phyloP scores from a whole-genome alignment of 371 early-diverging fungal genomes.

The Mucor irregularis region DNA sequence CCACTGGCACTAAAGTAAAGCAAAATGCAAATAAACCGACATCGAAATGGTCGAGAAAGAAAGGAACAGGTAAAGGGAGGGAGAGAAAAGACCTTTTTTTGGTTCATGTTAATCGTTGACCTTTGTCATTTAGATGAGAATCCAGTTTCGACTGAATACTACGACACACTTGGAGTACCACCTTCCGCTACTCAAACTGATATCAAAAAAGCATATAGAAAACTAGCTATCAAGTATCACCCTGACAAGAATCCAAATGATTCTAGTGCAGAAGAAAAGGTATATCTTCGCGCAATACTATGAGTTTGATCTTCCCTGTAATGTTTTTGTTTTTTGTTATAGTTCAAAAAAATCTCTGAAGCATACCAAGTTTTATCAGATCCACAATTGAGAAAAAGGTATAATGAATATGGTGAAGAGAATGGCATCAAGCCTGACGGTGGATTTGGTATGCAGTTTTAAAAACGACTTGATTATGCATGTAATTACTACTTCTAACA shows the following conservation, averaged over 20 bases:
- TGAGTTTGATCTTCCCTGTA: background rate
- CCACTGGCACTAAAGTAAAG: slow-evolving; percentile 35
- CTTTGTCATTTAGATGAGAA: slow-evolving; percentile 55
- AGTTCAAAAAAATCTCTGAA: slow-evolving; percentile 93
- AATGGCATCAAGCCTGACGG: slow-evolving; percentile 70
- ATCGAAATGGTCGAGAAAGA: slow-evolving; percentile 38
- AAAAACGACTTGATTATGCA: no score
- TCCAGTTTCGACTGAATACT: slow-evolving; percentile 77
- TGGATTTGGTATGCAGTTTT: slow-evolving; percentile 81
- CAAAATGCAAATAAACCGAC: slow-evolving; percentile 17
- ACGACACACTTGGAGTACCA: slow-evolving; percentile 59
- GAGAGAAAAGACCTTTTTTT: background rate
- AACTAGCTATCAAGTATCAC: slow-evolving; percentile 81
- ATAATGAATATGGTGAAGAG: slow-evolving; percentile 82
- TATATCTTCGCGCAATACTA: no score
- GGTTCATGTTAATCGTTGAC: background rate
- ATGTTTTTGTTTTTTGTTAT: slow-evolving; percentile 10
- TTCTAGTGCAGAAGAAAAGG: slow-evolving; percentile 79
- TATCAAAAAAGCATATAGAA: slow-evolving; percentile 83
- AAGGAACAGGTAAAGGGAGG: slow-evolving; percentile 30
- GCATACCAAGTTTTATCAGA: slow-evolving; percentile 93
- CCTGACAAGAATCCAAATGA: slow-evolving; percentile 81
- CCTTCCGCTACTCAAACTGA: slow-evolving; percentile 55
- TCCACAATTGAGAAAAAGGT: slow-evolving; percentile 79
- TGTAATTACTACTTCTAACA: background rate